Conservation (phyloP, 2,329 filamentous ascomycete species). For the Colletotrichum godetiae region DNA sequence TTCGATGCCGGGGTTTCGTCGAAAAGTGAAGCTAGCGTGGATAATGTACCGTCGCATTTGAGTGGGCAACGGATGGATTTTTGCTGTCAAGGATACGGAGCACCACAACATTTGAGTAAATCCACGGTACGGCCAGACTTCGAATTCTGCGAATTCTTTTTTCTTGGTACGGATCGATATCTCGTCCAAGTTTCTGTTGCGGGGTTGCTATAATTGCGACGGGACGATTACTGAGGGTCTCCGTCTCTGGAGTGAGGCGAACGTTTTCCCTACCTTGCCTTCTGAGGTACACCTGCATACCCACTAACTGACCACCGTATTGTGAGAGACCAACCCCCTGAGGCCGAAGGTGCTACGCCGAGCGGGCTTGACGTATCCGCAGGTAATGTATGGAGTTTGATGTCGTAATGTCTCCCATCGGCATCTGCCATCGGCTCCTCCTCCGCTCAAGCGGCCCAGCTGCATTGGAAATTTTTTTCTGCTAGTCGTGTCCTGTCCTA, state of each 20-base stretch:
- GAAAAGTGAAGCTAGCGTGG: background rate
- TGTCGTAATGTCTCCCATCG: background rate
- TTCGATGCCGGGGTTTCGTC: background rate
- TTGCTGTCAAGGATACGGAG: background rate
- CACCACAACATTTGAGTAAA: background rate
- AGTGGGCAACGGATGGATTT: background rate
- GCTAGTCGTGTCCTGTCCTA: too few relatives aligned
- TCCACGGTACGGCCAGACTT: background rate
- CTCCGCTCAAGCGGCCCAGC: background rate
- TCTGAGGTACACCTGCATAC: background rate
- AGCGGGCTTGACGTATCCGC: background rate
- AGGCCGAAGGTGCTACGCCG: background rate
- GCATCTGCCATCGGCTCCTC: background rate
- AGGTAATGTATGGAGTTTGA: background rate
- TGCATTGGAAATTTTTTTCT: background rate
- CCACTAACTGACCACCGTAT: background rate
- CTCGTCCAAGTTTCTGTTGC: background rate
- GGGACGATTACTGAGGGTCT: background rate
- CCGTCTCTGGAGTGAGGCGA: background rate
- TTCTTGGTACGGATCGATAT: background rate
- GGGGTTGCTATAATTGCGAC: background rate
- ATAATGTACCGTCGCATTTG: background rate
- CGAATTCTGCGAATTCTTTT: background rate
- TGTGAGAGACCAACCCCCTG: background rate
- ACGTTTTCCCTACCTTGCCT: background rate